Evolutionary conservation across 345 rosid species (phyloP), one percentile per base, ranked within the genome.

Genomic region (Aethionema arabicum): DNA sequence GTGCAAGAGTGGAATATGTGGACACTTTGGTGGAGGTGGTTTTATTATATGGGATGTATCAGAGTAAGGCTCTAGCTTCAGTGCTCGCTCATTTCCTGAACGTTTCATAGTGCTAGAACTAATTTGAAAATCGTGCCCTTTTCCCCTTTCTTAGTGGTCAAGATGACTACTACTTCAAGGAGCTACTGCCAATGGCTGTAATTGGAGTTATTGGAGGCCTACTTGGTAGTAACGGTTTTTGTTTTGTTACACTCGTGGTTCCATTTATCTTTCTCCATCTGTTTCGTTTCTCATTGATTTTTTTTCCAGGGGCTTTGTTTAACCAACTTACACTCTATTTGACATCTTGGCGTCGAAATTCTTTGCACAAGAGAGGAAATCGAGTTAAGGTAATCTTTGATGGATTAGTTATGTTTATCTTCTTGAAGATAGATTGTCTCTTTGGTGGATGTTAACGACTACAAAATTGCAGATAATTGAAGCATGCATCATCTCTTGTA

Each of bases 11-110:
- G 96, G 95, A 73, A 82, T 84, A 45, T 93, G 99, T 80, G 99
- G 97, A 57, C 97, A 90, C 77, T 93, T 93, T 78, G 99, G 99
- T 49, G 72, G 82, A 33, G 99, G 96, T 14, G 99, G 99, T 67
- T 93, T 90, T 76, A 85, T 93, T 13, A 93, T 90, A 76, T 83
- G 99, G 99, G 99, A 90, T 69, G 80, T 85, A 75, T 87, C 95
- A 66, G 97, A 76, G 99, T 93, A 61, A 75, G 84, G 61, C 62
- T 75, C 80, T 61, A 68, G 71, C 14, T 67, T 71, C 55, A 45
- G 30, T 76, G 27, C 56, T 54, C 62, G 7, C 40, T 50, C 52
- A n/a, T 59, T 43, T 21, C 14, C 8, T 16, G 49, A 37, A 44
- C 40, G 16, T 11, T 46, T 32, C 15, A 52, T 27, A 37, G 43